Evolutionary conservation across 1,284 basidiomycete species (phyloP).

Genomic region (Marasmius tenuissimus): DNA sequence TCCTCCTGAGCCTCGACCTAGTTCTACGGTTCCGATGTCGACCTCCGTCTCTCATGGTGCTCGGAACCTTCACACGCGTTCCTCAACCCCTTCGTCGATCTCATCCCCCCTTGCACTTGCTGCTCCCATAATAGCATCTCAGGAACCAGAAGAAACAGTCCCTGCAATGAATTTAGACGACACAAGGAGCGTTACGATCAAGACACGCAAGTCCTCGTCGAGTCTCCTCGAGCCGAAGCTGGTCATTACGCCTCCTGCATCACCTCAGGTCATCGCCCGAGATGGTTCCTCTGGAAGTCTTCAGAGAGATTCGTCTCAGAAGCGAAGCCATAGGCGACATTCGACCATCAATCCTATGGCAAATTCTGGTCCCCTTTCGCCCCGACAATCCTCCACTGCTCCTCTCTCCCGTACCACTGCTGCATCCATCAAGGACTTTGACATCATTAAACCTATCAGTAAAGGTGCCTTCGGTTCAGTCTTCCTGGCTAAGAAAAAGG

Average conservation of each 20-base stretch:
- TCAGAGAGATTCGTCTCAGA: constrained; percentile 45
- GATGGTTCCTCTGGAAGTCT: constrained; percentile 42
- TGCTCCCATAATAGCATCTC: constrained; percentile 75
- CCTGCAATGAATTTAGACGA: constrained; percentile 68
- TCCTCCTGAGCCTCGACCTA: constrained; percentile 26
- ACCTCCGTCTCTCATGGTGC: constrained; percentile 35
- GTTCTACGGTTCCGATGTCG: constrained; percentile 28
- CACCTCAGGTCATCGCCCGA: constrained; percentile 63
- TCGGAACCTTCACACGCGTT: constrained; percentile 66
- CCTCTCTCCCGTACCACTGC: constrained; percentile 80
- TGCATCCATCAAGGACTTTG: constrained; percentile 98
- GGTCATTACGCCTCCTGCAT: constrained; percentile 71
- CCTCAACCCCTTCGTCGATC: constrained; percentile 81
- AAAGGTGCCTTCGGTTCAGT: constrained; percentile 99
- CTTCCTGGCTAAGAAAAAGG: constrained; percentile 97
- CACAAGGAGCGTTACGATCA: constrained; percentile 36
- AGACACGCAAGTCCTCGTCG: constrained; percentile 60
- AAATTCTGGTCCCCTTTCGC: constrained; percentile 81
- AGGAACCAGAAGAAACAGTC: constrained; percentile 52
- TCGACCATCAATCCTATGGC: constrained; percentile 70
- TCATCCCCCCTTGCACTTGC: constrained; percentile 82
- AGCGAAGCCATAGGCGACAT: constrained; percentile 64
- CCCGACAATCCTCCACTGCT: constrained; percentile 78
- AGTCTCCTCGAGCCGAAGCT: constrained; percentile 69
- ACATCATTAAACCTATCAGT: constrained; percentile 99